Conservation (phyloP, 768 basidiomycete genomes). For the Strobilomyces confusus region DNA sequence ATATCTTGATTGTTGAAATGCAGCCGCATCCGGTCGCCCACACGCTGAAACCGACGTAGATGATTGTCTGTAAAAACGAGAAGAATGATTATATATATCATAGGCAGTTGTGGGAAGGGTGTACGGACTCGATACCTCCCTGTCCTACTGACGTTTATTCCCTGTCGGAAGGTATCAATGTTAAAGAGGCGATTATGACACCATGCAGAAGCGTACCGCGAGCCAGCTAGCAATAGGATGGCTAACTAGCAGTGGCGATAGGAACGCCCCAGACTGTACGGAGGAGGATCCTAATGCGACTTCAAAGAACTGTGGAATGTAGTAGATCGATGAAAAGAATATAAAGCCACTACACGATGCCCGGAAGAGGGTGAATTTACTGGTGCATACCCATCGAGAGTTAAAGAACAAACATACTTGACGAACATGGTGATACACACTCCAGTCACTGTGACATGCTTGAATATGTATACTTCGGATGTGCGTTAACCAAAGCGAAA, state of each 20-base stretch:
- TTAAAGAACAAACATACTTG: not conserved
- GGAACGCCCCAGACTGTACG: not conserved
- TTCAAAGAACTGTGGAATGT: conserved; percentile 1
- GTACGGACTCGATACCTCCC: not conserved
- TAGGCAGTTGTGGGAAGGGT: no score
- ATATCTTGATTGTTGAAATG: not conserved
- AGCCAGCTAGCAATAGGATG: not conserved
- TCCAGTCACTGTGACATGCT: not conserved
- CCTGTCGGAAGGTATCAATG: not conserved
- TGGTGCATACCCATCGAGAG: not conserved
- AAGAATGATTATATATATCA: not conserved
- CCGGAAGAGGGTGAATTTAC: not conserved
- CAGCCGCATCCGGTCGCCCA: not conserved
- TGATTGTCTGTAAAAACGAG: not conserved
- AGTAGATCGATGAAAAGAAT: not conserved
- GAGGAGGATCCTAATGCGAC: not conserved
- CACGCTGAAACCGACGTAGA: not conserved
- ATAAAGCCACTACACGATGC: not conserved
- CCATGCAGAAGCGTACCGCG: not conserved
- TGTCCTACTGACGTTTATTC: not conserved
- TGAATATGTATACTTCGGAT: not conserved
- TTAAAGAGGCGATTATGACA: not conserved
- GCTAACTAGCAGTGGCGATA: not conserved
- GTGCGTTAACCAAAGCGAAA: not conserved
- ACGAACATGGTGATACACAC: not conserved